Base-by-base conservation (phyloP, 169 alveolate genomes). In the Plasmodium knowlesi region DNA sequence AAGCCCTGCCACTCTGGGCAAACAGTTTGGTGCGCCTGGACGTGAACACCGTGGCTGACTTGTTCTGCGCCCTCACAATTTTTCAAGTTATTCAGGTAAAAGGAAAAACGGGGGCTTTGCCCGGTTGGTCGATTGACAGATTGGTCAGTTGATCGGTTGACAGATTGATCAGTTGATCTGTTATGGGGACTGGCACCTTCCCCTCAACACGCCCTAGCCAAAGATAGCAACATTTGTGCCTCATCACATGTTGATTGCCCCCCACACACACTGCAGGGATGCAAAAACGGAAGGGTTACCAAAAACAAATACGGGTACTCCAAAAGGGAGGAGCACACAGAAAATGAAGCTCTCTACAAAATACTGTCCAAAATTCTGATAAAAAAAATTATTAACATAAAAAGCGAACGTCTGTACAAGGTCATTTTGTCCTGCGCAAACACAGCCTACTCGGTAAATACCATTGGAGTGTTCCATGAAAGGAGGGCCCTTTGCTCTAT, bases 371-470 rank as follows among this genome's bases (percentile, higher is more conserved):
- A 72, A 22, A 67, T 85, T 85, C 28, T 85, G 78, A 50, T 85
- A 32, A 85, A 85, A 37, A 85, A 85, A 85, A 72, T 46, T 72
- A 85, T 85, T 28, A 85, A 85, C 70, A 85, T 85, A 9, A 37
- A 73, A 10, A 83, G 79, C 46, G 93, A 85, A 85, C 74, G 78
- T 50, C 32, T 85, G 73, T 85, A 85, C 81, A 85, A 85, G 78
- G 30, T 74, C 53, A 85, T 85, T 85, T 73, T 85, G 61, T 73
- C 85, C 28, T 85, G 93, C 39, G 93, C 85, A 85, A 85, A 85
- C 71, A 73, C 93, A 19, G 93, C 93, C 78, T 85, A 73, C 84
- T 61, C 93, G 84, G 93, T 85, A 37, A 85, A 57, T 19, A 46
- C n/a, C 57, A 46, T 37, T 19, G 39, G n/a, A 16, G 5, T 82